Conservation (phyloP, 73 alveolate species). For the Urostyla sp. region DNA sequence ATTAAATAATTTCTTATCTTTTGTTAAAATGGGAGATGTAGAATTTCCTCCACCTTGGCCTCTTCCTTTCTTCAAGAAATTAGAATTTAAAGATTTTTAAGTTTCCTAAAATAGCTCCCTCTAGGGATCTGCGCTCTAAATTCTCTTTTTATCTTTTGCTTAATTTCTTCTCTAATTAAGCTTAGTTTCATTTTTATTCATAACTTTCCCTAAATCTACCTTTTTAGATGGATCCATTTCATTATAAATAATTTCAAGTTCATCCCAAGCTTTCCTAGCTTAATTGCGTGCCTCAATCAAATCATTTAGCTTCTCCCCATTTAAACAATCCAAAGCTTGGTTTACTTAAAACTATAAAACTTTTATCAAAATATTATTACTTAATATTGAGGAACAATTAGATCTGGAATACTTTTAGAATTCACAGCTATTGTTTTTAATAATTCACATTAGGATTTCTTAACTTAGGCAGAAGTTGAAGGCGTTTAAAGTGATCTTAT, state of each 20-base stretch:
- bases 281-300: not conserved
- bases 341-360: not conserved
- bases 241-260: constrained; percentile 10
- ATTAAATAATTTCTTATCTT: too few relatives aligned
- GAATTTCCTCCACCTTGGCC: too few relatives aligned
- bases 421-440: not conserved
- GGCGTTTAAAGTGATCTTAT: not conserved
- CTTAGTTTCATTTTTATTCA: too few relatives aligned
- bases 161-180: too few relatives aligned
- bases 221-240: too few relatives aligned
- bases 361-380: not conserved
- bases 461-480: not conserved
- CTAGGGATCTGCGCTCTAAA: too few relatives aligned
- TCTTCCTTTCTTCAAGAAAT: too few relatives aligned
- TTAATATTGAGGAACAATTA: not conserved
- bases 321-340: not conserved
- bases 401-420: not conserved
- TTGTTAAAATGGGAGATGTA: too few relatives aligned
- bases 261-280: not conserved
- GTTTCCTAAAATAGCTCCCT: too few relatives aligned
- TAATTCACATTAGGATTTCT: not conserved
- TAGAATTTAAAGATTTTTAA: too few relatives aligned
- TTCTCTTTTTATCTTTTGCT: too few relatives aligned
- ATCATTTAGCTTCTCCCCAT: not conserved
- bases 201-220: too few relatives aligned